Evolutionary conservation across 441 rosid species (phyloP).

Genomic region (Adansonia madagascariensis): DNA sequence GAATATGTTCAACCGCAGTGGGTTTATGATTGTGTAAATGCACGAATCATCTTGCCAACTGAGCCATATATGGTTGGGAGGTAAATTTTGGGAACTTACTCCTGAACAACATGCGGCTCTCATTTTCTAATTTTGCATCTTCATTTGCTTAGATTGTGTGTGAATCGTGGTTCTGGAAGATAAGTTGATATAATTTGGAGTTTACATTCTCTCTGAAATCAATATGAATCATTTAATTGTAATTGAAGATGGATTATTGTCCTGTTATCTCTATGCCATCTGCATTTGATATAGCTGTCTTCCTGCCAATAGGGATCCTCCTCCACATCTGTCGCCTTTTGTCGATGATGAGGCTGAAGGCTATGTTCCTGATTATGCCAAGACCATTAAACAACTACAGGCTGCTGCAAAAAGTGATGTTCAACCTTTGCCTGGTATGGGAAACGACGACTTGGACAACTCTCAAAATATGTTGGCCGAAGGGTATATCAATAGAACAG

Average conservation of each 20-base stretch:
- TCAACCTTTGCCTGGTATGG: constrained; percentile 82
- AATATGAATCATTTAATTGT: constrained; percentile 1
- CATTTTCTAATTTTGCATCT: neutral
- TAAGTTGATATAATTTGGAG: neutral
- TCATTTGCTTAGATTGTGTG: neutral
- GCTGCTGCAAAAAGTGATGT: constrained; percentile 79
- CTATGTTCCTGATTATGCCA: constrained; percentile 88
- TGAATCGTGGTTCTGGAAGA: too few relatives aligned
- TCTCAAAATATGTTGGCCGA: constrained; percentile 75
- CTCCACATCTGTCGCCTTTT: constrained; percentile 89
- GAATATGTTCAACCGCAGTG: constrained; percentile 95
- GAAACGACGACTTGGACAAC: constrained; percentile 70
- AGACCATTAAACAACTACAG: constrained; percentile 69
- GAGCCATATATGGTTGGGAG: constrained; percentile 79
- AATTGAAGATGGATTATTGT: constrained; percentile 7
- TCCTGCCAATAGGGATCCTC: constrained; percentile 60
- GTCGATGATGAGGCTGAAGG: constrained; percentile 89
- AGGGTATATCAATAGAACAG: constrained; percentile 69
- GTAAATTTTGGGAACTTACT: constrained; percentile 38
- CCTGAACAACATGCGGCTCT: neutral
- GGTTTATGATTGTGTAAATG: constrained; percentile 82
- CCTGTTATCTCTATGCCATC: neutral
- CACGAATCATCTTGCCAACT: constrained; percentile 73
- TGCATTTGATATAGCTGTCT: constrained; percentile 11
- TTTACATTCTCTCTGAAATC: neutral